These are phyloP conservation scores for Microcera coccophila DNA, from an alignment of 2,329 filamentous ascomycete genomes.

Conservation along the genomic window DNA sequence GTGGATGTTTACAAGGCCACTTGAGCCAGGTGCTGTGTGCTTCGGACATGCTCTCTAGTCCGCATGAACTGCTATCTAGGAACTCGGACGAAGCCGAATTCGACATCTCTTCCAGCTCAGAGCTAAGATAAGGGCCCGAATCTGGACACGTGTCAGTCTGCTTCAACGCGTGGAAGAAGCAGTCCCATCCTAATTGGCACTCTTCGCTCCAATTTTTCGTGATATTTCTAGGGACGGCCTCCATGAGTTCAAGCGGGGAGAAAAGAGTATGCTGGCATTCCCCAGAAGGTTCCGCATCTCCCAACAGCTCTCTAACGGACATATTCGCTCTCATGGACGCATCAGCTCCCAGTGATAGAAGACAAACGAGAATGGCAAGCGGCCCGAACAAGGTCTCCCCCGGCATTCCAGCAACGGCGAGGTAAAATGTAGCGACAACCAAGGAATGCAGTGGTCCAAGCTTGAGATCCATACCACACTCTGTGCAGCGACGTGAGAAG, in stretches of 20 bases:
- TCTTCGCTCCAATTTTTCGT: conserved; percentile 1
- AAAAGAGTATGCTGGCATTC: conserved; percentile 3
- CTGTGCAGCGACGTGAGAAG: conserved; percentile 6
- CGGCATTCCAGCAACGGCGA: conserved; percentile 2
- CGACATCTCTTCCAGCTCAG: not conserved
- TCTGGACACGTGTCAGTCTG: not conserved
- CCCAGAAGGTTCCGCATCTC: not conserved
- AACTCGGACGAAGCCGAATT: not conserved
- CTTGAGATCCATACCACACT: conserved; percentile 9
- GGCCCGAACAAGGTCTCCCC: conserved; percentile 15
- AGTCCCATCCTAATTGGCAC: conserved; percentile 4
- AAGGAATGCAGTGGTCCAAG: conserved; percentile 6
- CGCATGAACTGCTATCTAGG: not conserved
- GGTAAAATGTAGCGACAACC: conserved; percentile 7
- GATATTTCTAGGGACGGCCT: not conserved
- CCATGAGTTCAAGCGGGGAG: conserved; percentile 2
- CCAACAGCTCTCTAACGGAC: conserved; percentile 7
- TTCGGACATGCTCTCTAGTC: not conserved
- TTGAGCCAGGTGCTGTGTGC: not conserved
- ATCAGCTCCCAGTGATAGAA: conserved; percentile 1
- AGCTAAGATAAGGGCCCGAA: not conserved
- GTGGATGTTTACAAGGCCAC: not conserved
- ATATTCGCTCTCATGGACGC: not conserved
- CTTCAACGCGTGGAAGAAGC: not conserved
- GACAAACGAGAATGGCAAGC: conserved; percentile 5